Base-by-base conservation (phyloP, 2,329 filamentous ascomycete genomes). In the Teratosphaeria nubilosa region DNA sequence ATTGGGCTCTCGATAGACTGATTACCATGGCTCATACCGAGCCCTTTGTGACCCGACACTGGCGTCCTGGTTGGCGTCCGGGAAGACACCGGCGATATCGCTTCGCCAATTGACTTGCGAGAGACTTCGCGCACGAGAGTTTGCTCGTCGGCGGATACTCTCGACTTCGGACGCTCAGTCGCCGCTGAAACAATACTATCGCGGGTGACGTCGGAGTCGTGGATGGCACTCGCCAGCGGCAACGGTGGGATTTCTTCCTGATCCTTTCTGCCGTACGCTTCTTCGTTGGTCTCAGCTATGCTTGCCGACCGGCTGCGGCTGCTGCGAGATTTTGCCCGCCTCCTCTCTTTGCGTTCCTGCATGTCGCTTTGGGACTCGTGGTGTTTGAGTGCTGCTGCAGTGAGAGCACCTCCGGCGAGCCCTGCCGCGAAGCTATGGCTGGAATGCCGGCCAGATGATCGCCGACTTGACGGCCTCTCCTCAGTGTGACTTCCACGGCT, bases 151-250 rank as follows among this genome's bases (percentile, higher is more conserved):
- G 80, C 48, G 13, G 53, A 58, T 13, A 27, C 86, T 24, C 86
- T 84, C 20, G 87, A 89, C 53, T 82, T 80, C 16, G 88, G 86
- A 55, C 85, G 78, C 63, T 90, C 89, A 0, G 88, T 89, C 30
- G 88, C 85, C 31, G 89, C 88, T 5, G 91, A 94, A 20, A 94
- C 75, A 56, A 97, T 89, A 0, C 92, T 96, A 16, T 87, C 87
- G 65, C 92, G 82, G 0, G 92, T 97, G 57, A 96, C 74, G 55
- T 96, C 91, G 0, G 92, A 95, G 50, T 88, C 84, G 63, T 89
- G 87, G 58, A 95, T 83, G 58, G 90, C 89, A 73, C 91, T 96
- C 73, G 88, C 86, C 62, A 96, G 80, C 2, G 92, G 92, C 86
- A 96, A 90, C 5, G 89, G 89, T 6, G 91, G 87, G 14, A 88